Base-by-base conservation (phyloP, 2,329 filamentous ascomycete species). In the Talaromyces sp. region DNA sequence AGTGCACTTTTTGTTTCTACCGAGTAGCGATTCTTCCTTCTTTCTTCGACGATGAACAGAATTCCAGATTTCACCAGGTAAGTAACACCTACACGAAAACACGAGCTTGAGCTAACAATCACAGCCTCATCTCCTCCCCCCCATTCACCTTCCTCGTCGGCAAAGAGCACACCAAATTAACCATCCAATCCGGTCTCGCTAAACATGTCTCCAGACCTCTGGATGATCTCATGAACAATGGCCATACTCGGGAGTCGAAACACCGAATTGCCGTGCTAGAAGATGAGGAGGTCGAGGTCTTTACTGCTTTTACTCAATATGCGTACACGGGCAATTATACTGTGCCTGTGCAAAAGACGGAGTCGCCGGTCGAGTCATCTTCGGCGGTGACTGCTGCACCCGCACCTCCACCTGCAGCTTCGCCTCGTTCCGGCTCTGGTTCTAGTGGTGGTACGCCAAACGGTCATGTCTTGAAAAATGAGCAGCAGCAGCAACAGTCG, bases 311-410 rank as follows among this genome's bases (percentile, higher is more conserved):
- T 68, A 79, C 76, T 66, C 78, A 84, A 67, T 83, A 79, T 74
- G 80, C 81, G 13, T 84, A 84, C 65, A 82, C 79, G 0, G 80
- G 81, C 10, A 75, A 82, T 61, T 84, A 83, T 66, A 75, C 69
- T 11, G 76, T 78, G 33, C 80, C 75, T 3, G 67, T 64, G 31
- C 48, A 11, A 65, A 66, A 8, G 71, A 73, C 56, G 16, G 48
- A 31, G 10, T 41, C 19, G 33, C 13, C 33, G 37, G 43, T 13
- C n/a, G 39, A 43, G 16, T 43, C 56, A 27, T 43, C 56, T 19
- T 45, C 56, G 14, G 39, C 14, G n/a, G 37, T 33, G 56, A 59
- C 35, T 43, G 27, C 39, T 31, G 56, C 56, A 45, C 22, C 56
- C 43, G 56, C 22, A 19, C 37, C 56, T 59, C 56, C 56, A 59